These are phyloP conservation scores for Cytospora piceicola DNA, from an alignment of 2,329 filamentous ascomycete species.

Conservation along the genomic window DNA sequence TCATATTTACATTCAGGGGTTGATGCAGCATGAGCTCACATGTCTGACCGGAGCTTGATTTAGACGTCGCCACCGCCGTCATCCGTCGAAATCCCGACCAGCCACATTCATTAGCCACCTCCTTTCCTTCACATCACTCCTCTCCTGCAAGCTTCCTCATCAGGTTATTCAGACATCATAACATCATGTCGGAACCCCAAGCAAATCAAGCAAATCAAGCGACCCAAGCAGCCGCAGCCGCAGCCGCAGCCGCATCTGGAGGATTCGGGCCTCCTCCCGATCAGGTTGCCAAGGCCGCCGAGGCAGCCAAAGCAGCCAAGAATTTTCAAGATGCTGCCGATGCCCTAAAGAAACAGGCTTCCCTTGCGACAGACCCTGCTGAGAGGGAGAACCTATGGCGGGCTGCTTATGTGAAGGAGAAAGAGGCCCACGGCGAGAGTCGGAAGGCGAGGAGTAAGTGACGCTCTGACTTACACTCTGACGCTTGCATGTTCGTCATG, in stretches of 20 bases:
- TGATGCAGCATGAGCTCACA: background rate
- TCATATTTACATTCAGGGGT: background rate
- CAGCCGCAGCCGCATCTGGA: background rate
- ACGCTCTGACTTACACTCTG: background rate
- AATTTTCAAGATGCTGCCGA: constrained; percentile 29
- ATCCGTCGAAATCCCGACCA: background rate
- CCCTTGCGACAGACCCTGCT: constrained; percentile 20
- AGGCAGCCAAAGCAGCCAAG: constrained; percentile 26
- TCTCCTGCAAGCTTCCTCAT: background rate
- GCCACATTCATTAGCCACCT: constrained; percentile 1
- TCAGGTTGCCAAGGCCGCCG: constrained; percentile 18
- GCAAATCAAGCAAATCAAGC: background rate
- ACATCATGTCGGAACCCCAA: background rate
- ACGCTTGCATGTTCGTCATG: too few relatives aligned
- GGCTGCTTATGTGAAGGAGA: constrained; percentile 29
- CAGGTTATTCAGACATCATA: background rate
- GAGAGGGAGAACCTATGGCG: constrained; percentile 27
- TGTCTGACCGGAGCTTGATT: background rate
- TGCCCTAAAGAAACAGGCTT: constrained; percentile 27
- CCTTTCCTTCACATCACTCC: background rate
- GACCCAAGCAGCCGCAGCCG: background rate
- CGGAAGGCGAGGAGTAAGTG: constrained; percentile 29
- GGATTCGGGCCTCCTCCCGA: background rate
- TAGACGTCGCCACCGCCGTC: background rate
- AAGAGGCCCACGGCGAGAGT: constrained; percentile 29